Conservation (phyloP, 73 alveolate genomes). For the Urostyla sp. region DNA sequence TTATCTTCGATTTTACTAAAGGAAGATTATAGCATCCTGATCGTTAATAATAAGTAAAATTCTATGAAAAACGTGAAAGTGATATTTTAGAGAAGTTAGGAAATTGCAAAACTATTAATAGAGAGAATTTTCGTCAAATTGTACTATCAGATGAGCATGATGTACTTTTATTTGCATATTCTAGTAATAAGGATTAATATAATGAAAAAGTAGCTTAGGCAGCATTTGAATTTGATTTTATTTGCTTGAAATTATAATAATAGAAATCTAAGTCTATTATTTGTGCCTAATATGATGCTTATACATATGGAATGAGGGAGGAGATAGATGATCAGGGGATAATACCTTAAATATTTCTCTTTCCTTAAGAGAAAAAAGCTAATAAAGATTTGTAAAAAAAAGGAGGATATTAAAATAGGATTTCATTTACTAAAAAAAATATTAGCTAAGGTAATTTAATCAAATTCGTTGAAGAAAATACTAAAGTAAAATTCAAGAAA, state of each 20-base stretch:
- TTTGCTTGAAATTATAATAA: not conserved
- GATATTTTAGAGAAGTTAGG: constrained; percentile 31
- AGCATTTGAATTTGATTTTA: constrained; percentile 45
- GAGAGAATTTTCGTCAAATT: constrained; percentile 7
- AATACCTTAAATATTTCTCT: no score
- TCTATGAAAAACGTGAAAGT: not conserved
- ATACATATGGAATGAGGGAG: constrained; percentile 21
- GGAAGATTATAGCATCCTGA: constrained; percentile 21
- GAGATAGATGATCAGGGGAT: constrained; percentile 55
- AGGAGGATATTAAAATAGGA: no score
- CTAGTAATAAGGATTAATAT: constrained; percentile 7
- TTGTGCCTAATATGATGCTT: constrained; percentile 9
- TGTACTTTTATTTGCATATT: constrained; percentile 32
- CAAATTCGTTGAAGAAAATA: no score
- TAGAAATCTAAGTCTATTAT: constrained; percentile 19
- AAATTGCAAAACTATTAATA: constrained; percentile 16
- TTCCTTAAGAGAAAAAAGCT: no score
- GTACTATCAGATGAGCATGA: constrained; percentile 34
- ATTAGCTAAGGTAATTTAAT: no score
- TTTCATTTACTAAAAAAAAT: no score
- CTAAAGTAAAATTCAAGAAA: no score
- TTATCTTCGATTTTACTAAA: constrained; percentile 12
- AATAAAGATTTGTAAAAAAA: no score
- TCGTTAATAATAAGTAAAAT: not conserved
- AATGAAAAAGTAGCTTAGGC: constrained; percentile 41